Conservation (phyloP, 176 grass and related monocot genomes). For the Pontederia paniculata region DNA sequence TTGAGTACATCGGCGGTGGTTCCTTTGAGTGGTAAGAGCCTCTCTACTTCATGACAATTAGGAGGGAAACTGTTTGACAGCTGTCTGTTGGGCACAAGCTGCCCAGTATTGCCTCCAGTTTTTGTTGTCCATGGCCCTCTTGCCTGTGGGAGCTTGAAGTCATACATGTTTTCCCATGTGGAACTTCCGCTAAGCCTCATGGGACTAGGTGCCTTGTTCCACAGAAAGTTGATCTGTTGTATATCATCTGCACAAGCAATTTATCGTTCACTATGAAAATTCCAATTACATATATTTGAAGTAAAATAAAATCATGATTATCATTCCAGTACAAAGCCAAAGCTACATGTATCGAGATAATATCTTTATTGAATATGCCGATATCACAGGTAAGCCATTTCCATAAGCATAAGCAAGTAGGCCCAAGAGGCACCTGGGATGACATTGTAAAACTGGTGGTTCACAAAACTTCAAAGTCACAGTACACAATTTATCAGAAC, state of each 20-base stretch:
- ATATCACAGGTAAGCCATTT: no score
- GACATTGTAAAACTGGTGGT: no score
- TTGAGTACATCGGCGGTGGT: conserved; percentile 15
- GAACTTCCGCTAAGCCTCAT: conserved; percentile 43
- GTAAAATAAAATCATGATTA: background rate
- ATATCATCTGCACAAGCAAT: conserved; percentile 51
- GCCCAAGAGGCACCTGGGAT: no score
- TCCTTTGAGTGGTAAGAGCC: conserved; percentile 16
- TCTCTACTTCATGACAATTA: conserved; percentile 19
- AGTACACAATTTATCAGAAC: no score
- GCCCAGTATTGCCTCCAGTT: conserved; percentile 26
- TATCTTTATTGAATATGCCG: no score
- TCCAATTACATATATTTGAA: conserved; percentile 1
- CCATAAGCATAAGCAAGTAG: no score
- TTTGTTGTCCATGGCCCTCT: conserved; percentile 33
- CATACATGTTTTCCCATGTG: conserved; percentile 45
- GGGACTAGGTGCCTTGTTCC: conserved; percentile 41
- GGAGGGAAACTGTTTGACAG: conserved; percentile 4
- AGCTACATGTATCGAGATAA: no score
- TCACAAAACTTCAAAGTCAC: no score
- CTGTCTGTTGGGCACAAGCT: conserved; percentile 18
- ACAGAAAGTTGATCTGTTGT: conserved; percentile 49
- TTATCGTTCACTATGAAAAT: background rate
- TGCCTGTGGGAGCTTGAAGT: conserved; percentile 48
- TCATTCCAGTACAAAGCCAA: background rate